Percentiles rank a stretch among this genome's conserved stretches.
phyloP scores from a whole-genome alignment of 805 yeast species.

The Cyberlindnera xylosilytica region DNA sequence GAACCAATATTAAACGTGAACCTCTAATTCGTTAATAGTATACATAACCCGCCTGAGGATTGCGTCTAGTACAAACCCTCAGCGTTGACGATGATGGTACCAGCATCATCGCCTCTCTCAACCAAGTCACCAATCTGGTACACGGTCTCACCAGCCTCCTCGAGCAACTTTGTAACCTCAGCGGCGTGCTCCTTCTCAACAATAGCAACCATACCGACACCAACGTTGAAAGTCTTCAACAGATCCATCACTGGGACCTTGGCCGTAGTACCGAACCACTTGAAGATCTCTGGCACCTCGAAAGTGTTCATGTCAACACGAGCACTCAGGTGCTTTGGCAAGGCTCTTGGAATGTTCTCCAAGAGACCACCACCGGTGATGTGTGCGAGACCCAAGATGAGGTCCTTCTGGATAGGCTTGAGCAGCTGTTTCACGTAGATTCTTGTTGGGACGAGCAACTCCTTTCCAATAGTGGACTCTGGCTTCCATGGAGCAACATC shows the following conservation, averaged over 20 bases:
- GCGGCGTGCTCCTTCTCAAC: constrained; percentile 68
- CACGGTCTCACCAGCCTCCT: constrained; percentile 70
- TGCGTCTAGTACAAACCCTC: constrained; percentile 13
- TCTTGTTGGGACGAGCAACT: constrained; percentile 83
- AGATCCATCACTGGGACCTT: constrained; percentile 83
- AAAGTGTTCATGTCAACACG: constrained; percentile 73
- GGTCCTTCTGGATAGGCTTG: constrained; percentile 62
- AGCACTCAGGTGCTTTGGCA: constrained; percentile 80
- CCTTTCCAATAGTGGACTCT: constrained; percentile 74
- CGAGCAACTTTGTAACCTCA: constrained; percentile 49
- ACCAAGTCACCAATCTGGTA: constrained; percentile 63
- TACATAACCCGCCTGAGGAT: constrained; percentile 2
- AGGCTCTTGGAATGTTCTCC: constrained; percentile 93
- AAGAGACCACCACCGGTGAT: constrained; percentile 98
- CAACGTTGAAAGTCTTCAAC: constrained; percentile 89
- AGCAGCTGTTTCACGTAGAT: constrained; percentile 91
- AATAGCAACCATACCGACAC: constrained; percentile 93
- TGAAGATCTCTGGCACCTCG: constrained; percentile 86
- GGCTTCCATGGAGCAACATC: constrained; percentile 85
- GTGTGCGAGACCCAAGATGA: constrained; percentile 87
- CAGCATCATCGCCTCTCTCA: constrained; percentile 42
- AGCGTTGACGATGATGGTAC: constrained; percentile 49
- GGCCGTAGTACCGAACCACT: constrained; percentile 92
- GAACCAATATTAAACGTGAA: too few species aligned
- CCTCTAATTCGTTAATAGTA: constrained; percentile 1